Base-by-base conservation (phyloP, 2,329 filamentous ascomycete genomes). In the Leptosphaerulina australis region DNA sequence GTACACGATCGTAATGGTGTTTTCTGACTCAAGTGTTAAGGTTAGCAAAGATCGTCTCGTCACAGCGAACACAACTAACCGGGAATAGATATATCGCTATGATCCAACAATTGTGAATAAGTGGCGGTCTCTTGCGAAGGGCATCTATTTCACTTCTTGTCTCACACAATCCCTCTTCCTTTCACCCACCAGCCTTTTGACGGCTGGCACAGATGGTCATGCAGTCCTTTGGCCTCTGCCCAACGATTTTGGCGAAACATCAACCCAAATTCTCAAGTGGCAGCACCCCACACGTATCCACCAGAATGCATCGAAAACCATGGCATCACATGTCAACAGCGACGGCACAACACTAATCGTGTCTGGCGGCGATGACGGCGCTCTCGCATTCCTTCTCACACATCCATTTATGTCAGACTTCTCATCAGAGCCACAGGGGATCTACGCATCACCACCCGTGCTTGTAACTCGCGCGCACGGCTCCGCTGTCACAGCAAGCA, bases 311-410 rank as follows among this genome's bases (percentile, higher is more conserved):
- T 83, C 97, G 68, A 95, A 96, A 69, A 64, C 71, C 0, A 68
- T 81, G 49, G 67, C 74, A 3, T 43, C 73, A 4, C 50, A 69
- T 1, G 35, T 62, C 21, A 41, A 77, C 11, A 59, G 64, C 14
- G 26, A 67, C 22, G 62, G 59, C n/a, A 58, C 72, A 41, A 60
- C 76, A 58, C 58, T 88, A 0, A 66, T 96, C 14, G 70, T 90
- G 4, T 91, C 90, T 0, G 91, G 90, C 20, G 91, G 94, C 17
- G 94, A 99, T 63, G 94, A 97, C 71, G 94, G 94, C 55, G 87
- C 88, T 3, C 71, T 97, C 0, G 86, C 81, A 0, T 66, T 80
- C 24, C 60, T 80, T 21, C 46, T 59, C 28, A 47, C 38, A n/a
- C 18, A 18, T 17, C 20, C 44, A 39, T 7, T 41, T 3, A 10